Percentiles rank a stretch among this genome's conserved stretches.
Conservation (phyloP, 352 stramenopile species). For the Globisporangium canariense region DNA sequence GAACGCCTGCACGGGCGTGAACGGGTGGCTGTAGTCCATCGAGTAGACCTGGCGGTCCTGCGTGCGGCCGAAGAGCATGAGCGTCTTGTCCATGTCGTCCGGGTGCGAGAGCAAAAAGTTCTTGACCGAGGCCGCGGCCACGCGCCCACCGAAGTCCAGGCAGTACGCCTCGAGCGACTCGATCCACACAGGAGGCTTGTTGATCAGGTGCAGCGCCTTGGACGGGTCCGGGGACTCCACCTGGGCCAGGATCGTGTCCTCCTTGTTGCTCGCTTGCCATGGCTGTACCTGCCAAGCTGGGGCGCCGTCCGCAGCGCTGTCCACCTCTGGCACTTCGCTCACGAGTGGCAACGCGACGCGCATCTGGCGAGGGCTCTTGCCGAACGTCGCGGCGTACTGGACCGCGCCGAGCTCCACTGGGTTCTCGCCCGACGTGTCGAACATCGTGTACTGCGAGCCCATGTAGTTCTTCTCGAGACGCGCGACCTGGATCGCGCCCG, state of each 20-base stretch:
- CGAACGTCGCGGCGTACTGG: constrained; percentile 84
- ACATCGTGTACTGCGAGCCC: constrained; percentile 86
- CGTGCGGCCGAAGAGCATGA: constrained; percentile 86
- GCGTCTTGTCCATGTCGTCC: constrained; percentile 84
- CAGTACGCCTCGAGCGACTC: constrained; percentile 86
- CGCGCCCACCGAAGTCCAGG: constrained; percentile 82
- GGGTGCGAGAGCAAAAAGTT: constrained; percentile 85
- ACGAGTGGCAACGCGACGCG: constrained; percentile 71
- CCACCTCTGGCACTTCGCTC: constrained; percentile 31
- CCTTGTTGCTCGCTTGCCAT: constrained; percentile 55
- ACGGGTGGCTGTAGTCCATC: constrained; percentile 84
- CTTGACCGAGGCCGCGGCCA: constrained; percentile 80
- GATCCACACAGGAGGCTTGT: constrained; percentile 87
- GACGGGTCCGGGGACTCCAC: constrained; percentile 64
- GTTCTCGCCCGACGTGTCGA: constrained; percentile 54
- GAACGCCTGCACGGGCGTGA: constrained; percentile 84
- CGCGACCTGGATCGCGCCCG: constrained; percentile 45
- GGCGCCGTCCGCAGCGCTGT: constrained; percentile 37
- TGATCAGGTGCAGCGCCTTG: constrained; percentile 72
- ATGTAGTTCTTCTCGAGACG: constrained; percentile 88
- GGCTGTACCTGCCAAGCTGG: constrained; percentile 55
- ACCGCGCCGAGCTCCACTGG: constrained; percentile 69
- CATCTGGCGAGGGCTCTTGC: constrained; percentile 85
- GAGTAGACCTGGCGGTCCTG: constrained; percentile 86
- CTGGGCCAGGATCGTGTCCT: constrained; percentile 77